phyloP scores from a whole-genome alignment of 257 asterid species.

The Solanum lignicaule region DNA sequence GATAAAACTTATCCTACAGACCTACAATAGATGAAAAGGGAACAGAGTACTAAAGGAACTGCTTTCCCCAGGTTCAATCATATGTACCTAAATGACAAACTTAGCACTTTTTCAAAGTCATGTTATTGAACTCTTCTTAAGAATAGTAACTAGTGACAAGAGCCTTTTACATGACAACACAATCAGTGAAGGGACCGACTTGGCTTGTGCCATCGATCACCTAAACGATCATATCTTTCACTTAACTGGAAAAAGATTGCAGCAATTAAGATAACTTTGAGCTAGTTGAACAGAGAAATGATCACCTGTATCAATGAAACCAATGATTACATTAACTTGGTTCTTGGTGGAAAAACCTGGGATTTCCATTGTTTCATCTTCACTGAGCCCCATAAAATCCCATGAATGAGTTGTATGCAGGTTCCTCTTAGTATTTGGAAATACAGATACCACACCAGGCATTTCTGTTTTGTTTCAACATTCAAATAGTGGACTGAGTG shows the following conservation, averaged over 20 bases:
- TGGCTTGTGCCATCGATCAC: background rate
- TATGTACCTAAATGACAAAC: background rate
- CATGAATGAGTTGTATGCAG: conserved; percentile 98
- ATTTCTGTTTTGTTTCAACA: conserved; percentile 48
- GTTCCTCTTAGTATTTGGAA: conserved; percentile 64
- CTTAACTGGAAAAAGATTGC: background rate
- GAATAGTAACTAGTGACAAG: background rate
- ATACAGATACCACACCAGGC: conserved; percentile 91
- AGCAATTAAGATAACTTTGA: background rate
- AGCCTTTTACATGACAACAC: background rate
- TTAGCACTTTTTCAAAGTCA: background rate
- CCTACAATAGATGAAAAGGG: background rate
- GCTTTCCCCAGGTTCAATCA: background rate
- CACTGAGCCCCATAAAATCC: conserved; percentile 93
- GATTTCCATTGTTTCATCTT: conserved; percentile 80
- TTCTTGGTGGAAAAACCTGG: conserved; percentile 89
- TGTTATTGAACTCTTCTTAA: background rate
- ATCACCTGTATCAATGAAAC: conserved; percentile 89
- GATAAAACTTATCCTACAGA: background rate
- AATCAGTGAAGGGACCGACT: background rate
- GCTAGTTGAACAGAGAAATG: background rate
- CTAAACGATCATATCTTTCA: background rate
- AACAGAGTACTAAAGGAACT: background rate
- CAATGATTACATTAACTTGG: conserved; percentile 84
- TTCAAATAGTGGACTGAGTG: background rate